Conservation (phyloP, 306 rosid species). For the Castanopsis chinensis region DNA sequence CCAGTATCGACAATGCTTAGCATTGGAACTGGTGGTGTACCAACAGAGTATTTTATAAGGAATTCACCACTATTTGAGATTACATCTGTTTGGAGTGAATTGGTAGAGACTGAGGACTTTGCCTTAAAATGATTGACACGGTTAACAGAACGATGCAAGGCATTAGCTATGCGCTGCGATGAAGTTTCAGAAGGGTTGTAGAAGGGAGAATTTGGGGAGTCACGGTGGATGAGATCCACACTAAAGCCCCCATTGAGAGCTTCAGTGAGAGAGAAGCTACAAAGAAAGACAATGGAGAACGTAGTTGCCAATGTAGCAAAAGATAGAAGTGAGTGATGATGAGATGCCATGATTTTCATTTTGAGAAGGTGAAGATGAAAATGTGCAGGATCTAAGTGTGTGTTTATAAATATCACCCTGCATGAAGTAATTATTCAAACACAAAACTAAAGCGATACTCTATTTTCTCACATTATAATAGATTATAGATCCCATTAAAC, state of each 20-base stretch:
- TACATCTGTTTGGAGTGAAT: neutral
- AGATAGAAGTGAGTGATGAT: neutral
- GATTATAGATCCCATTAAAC: too few relatives aligned
- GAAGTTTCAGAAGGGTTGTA: neutral
- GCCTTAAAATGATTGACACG: neutral
- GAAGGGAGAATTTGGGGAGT: slow-evolving; percentile 5
- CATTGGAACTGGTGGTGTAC: slow-evolving; percentile 47
- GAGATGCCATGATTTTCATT: neutral
- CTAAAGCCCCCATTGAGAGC: slow-evolving; percentile 23
- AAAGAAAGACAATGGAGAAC: neutral
- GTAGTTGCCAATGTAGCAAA: neutral
- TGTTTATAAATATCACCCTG: too few relatives aligned
- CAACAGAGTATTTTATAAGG: slow-evolving; percentile 39
- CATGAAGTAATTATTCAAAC: too few relatives aligned
- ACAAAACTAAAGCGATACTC: too few relatives aligned
- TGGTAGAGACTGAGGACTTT: neutral
- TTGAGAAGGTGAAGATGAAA: neutral
- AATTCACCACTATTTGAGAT: slow-evolving; percentile 15
- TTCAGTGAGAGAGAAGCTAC: neutral
- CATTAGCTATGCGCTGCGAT: neutral
- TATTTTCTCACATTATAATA: too few relatives aligned
- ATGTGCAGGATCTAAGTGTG: too few relatives aligned
- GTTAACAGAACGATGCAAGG: slow-evolving; percentile 9
- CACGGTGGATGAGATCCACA: slow-evolving; percentile 7
- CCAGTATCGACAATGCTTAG: slow-evolving; percentile 55